Conservation (phyloP, 495 filamentous ascomycete species). For the Penicillium malachiteum region DNA sequence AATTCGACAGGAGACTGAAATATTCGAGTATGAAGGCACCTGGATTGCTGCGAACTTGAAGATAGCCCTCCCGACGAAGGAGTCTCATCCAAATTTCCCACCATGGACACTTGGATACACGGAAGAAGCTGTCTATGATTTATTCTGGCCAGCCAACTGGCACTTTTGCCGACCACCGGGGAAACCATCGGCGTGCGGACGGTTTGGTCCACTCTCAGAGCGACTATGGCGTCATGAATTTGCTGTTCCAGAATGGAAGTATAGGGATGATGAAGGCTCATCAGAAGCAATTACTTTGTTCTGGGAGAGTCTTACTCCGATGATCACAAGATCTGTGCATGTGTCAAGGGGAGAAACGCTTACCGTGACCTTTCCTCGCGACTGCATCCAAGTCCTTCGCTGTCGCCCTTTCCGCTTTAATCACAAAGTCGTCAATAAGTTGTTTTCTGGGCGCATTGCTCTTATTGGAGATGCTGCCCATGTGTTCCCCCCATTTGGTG, state of each 20-base stretch:
- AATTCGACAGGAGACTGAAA: constrained; percentile 35
- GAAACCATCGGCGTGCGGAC: constrained; percentile 44
- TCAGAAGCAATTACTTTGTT: neutral
- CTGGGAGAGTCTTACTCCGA: neutral
- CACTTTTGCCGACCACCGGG: constrained; percentile 46
- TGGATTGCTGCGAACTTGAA: constrained; percentile 56
- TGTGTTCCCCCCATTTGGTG: constrained; percentile 57
- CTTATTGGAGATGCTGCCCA: constrained; percentile 55
- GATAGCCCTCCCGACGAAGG: constrained; percentile 40
- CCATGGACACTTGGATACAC: constrained; percentile 49
- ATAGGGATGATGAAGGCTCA: neutral
- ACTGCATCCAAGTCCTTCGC: constrained; percentile 48
- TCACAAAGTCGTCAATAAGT: constrained; percentile 49
- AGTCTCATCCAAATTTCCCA: constrained; percentile 50
- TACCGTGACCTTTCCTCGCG: constrained; percentile 28
- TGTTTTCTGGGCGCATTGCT: constrained; percentile 43
- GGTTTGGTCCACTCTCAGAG: constrained; percentile 43
- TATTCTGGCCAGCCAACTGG: constrained; percentile 50
- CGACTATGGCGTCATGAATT: constrained; percentile 53
- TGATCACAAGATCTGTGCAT: neutral
- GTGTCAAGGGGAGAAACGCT: neutral
- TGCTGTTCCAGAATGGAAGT: constrained; percentile 19
- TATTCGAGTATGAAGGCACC: constrained; percentile 42
- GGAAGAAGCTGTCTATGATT: constrained; percentile 48
- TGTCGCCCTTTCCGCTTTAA: constrained; percentile 50